Evolutionary conservation across 331 rosid genomes (phyloP).

Genomic region (Malus hybrid): DNA sequence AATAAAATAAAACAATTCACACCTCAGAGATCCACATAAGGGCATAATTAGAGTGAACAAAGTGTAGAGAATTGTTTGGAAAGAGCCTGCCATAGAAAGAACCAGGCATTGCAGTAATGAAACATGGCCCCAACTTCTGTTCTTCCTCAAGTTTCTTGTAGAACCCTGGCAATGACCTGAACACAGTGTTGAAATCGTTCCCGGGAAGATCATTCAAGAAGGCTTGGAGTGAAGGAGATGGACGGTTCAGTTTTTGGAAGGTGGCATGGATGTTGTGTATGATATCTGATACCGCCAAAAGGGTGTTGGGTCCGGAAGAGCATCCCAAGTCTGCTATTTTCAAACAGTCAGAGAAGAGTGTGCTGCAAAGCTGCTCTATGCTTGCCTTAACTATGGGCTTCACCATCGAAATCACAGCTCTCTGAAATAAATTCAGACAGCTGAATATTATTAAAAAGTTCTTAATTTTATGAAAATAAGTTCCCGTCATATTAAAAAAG

Average conservation of each 20-base stretch:
- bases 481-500: no score
- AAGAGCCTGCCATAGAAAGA: constrained; percentile 51
- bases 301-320: no score
- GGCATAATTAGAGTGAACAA: constrained; percentile 12
- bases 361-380: constrained; percentile 8
- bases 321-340: no score
- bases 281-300: no score
- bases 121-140: constrained; percentile 17
- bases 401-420: constrained; percentile 12
- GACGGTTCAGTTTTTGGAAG: no score
- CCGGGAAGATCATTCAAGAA: no score
- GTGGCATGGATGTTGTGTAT: no score
- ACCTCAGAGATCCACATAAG: neutral
- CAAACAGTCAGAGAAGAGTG: constrained; percentile 14
- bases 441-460: neutral
- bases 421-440: constrained; percentile 7
- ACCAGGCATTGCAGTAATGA: constrained; percentile 36
- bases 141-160: constrained; percentile 9
- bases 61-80: constrained; percentile 29
- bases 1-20: no score
- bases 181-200: no score
- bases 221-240: no score
- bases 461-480: no score
- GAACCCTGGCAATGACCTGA: neutral
- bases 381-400: constrained; percentile 24